Evolutionary conservation across 2,329 filamentous ascomycete genomes (phyloP).

Genomic region (Gremmenia infestans): DNA sequence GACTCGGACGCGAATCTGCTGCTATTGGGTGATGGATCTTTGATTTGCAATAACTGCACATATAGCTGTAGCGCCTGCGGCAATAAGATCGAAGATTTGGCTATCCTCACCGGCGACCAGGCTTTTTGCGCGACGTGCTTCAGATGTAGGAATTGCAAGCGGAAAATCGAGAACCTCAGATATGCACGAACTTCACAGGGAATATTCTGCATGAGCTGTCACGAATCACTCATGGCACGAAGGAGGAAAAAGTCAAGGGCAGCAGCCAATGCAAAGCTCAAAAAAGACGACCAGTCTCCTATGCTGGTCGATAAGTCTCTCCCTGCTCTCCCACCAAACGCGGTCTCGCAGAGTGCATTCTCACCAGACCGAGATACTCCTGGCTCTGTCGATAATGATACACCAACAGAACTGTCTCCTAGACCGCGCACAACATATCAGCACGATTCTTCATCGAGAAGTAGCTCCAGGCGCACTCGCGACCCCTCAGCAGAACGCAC

Average conservation of each 20-base stretch:
- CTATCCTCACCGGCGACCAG: slow-evolving; percentile 95
- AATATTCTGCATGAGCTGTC: slow-evolving; percentile 99
- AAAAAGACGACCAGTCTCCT: slow-evolving; percentile 59
- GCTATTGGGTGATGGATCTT: slow-evolving; percentile 91
- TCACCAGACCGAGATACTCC: slow-evolving; percentile 50
- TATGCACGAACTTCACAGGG: slow-evolving; percentile 97
- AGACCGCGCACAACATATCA: slow-evolving; percentile 50
- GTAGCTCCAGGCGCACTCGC: slow-evolving; percentile 42
- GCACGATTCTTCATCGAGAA: slow-evolving; percentile 51
- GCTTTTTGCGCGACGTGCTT: slow-evolving; percentile 98
- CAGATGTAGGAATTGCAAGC: slow-evolving; percentile 95
- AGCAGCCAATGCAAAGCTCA: slow-evolving; percentile 53
- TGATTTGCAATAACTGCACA: slow-evolving; percentile 99
- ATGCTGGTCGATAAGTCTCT: slow-evolving; percentile 86
- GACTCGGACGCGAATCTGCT: slow-evolving; percentile 98
- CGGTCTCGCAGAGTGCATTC: slow-evolving; percentile 57
- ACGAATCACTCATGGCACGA: slow-evolving; percentile 92
- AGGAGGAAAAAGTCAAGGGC: slow-evolving; percentile 81
- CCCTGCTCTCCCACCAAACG: slow-evolving; percentile 80
- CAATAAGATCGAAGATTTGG: slow-evolving; percentile 97
- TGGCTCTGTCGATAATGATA: slow-evolving; percentile 57
- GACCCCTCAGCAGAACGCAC: slow-evolving; percentile 49
- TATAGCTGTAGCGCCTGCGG: slow-evolving; percentile 96
- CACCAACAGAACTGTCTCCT: slow-evolving; percentile 65
- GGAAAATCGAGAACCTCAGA: slow-evolving; percentile 95